These are phyloP conservation scores for Penicillium frequentans DNA, from an alignment of 2,329 filamentous ascomycete species.

Conservation along the genomic window DNA sequence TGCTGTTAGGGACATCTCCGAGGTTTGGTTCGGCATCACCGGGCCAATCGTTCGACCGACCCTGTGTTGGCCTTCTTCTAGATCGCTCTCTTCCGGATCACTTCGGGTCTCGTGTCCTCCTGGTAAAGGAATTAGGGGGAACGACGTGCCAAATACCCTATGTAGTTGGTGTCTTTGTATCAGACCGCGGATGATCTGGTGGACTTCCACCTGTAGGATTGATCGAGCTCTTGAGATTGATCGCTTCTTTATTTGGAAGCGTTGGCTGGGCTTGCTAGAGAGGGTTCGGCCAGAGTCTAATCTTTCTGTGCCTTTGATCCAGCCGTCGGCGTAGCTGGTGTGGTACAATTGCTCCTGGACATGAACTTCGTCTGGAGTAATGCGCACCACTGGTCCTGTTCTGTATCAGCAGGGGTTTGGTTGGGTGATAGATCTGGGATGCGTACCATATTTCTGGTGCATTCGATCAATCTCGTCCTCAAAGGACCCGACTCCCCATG, in stretches of 20 bases:
- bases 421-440: not conserved
- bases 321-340: conserved; percentile 9
- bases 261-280: not conserved
- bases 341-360: conserved; percentile 15
- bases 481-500: conserved; percentile 14
- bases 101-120: not conserved
- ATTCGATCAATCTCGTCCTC: conserved; percentile 20
- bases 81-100: conserved; percentile 1
- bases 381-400: conserved; percentile 23
- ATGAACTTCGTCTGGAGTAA: conserved; percentile 24
- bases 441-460: conserved; percentile 20
- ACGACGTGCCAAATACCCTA: conserved; percentile 5
- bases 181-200: conserved; percentile 14
- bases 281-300: conserved; percentile 5
- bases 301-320: conserved; percentile 17
- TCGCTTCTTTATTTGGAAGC: conserved; percentile 14
- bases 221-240: conserved; percentile 16
- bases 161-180: conserved; percentile 15
- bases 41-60: not conserved
- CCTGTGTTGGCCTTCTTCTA: conserved; percentile 10
- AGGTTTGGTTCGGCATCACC: not conserved
- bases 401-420: not conserved
- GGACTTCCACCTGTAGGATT: conserved; percentile 16
- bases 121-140: not conserved
- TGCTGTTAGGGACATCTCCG: not conserved